phyloP scores from a whole-genome alignment of 768 basidiomycete species.

The Boletus sp. region DNA sequence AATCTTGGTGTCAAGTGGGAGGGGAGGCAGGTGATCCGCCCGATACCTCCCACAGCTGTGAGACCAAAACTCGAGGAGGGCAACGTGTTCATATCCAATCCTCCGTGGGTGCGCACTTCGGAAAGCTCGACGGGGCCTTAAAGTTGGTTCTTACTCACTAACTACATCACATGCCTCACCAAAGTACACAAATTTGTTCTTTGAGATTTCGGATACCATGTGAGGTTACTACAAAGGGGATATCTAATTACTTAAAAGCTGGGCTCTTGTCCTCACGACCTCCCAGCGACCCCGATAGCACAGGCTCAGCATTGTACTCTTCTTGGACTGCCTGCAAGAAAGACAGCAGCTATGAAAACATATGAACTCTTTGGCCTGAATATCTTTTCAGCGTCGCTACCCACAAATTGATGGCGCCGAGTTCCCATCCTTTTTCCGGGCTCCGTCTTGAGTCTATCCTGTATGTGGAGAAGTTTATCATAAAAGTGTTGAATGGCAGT shows the following conservation, averaged over 20 bases:
- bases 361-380: conserved; percentile 2
- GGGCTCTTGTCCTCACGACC: not conserved
- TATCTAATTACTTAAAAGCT: not conserved
- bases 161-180: not conserved
- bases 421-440: conserved; percentile 65
- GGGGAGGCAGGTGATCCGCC: not conserved
- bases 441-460: conserved; percentile 71
- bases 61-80: not conserved
- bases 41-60: not conserved
- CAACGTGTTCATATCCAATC: not conserved
- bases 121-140: not conserved
- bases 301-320: conserved; percentile 38
- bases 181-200: not conserved
- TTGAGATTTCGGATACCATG: not conserved
- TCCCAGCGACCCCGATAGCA: not conserved
- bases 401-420: conserved; percentile 68
- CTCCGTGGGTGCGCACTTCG: not conserved
- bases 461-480: conserved; percentile 79
- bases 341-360: conserved; percentile 49
- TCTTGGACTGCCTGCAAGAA: conserved; percentile 59
- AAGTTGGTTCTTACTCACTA: not conserved
- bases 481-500: conserved; percentile 81
- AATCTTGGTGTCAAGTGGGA: not conserved
- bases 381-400: conserved; percentile 12
- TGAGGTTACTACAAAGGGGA: not conserved